These are phyloP conservation scores for Eucalyptus camaldulensis DNA, from an alignment of 345 rosid genomes.

Conservation along the genomic window DNA sequence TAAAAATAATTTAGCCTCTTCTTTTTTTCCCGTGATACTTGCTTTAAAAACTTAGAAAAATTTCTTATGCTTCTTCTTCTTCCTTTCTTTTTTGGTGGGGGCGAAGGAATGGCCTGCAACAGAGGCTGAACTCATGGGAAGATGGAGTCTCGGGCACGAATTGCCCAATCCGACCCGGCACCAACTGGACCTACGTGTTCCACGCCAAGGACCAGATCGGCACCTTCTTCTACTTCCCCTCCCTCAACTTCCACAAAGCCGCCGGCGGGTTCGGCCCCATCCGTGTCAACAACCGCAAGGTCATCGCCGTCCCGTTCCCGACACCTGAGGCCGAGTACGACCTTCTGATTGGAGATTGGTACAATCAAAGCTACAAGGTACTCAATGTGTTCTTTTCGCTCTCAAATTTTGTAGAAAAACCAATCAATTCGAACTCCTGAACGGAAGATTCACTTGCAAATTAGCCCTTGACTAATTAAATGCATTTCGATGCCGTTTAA, in stretches of 20 bases:
- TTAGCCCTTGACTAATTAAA: neutral
- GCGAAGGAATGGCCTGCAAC: constrained; percentile 43
- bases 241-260: constrained; percentile 33
- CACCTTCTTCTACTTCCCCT: constrained; percentile 24
- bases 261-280: constrained; percentile 39
- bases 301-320: constrained; percentile 23
- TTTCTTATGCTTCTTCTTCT: neutral
- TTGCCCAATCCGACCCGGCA: constrained; percentile 35
- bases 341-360: constrained; percentile 48
- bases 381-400: neutral
- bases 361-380: constrained; percentile 14
- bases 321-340: constrained; percentile 46
- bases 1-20: neutral
- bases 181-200: constrained; percentile 39
- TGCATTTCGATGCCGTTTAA: neutral
- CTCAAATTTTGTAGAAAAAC: neutral
- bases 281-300: constrained; percentile 25
- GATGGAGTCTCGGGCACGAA: constrained; percentile 53
- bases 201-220: constrained; percentile 55
- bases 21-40: neutral
- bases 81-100: neutral
- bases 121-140: constrained; percentile 48
- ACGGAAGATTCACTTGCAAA: neutral
- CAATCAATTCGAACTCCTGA: neutral
- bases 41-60: neutral